Evolutionary conservation across 1,284 basidiomycete species (phyloP), one percentile per base, ranked within the genome.

Genomic region (Rhizoctonia solani): DNA sequence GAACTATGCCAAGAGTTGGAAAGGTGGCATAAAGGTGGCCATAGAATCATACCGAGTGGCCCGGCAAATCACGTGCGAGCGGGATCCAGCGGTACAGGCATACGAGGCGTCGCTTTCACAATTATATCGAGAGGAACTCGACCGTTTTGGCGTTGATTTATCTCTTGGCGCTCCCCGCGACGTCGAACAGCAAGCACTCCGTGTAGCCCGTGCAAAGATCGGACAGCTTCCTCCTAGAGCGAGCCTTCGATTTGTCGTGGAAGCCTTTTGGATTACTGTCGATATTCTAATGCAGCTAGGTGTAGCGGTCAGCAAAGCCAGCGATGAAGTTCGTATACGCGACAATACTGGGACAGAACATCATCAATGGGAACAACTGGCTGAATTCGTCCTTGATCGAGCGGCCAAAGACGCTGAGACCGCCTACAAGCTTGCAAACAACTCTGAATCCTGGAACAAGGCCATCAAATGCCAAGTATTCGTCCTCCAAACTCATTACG

Each of bases 181-280:
- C 4, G 74, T 76, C 4, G 73, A 79, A 39, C 80, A 82, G 66
- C 73, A 11, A 34, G 4, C 32, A 34, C 32, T 4, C 32, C 4
- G 32, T 85, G 76, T 75, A 76, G 1, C 74, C 79, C 53, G 83
- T 83, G 4, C 79, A 75, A 47, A 76, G 39, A 77, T 84, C 19
- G 85, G 85, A 0, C 81, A 82, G 68, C 81, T 79, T 29, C 85
- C 84, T 14, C 85, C 85, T 13, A 76, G 78, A 4, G 84, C 83
- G 0, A 84, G 86, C 73, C 79, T 79, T 49, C 79, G 83, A 21
- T 85, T 82, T 74, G 72, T 80, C 29, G 80, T 85, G 8, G 85
- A 86, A 72, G 83, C 83, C 0, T 80, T 85, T 71, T 82, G 81
- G 79, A 69, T 75, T 1, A 77, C 80, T 3, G 73, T 86, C 55